Evolutionary conservation across 1,139 yeast species (phyloP), one percentile per base, ranked within the genome.

Genomic region (Martiniozyma asiatica): DNA sequence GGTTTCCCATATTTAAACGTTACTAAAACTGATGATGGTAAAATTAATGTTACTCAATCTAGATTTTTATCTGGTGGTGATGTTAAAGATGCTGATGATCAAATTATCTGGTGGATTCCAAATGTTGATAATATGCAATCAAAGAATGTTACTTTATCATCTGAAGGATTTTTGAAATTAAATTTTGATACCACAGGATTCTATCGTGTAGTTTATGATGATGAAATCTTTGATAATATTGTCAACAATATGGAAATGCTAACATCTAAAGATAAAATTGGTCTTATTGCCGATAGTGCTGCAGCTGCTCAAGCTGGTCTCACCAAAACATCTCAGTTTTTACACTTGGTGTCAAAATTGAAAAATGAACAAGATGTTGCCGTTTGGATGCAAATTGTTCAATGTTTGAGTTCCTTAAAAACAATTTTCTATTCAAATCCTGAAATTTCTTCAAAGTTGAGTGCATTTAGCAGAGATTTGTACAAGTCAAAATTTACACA

Each of bases 91-190:
- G 65, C 57, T 17, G 53, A 50, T 15, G 47, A 50, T 29, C 33
- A 40, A 22, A 41, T 40, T 25, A 21, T 34, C 15, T 80, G 92
- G 92, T 78, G 85, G 82, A 58, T 78, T 33, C 92, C 92, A 4
- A 51, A 70, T 25, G 48, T 59, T 20, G 63, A 58, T 22, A 36
- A 45, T 22, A 33, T 41, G 41, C 33, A 24, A 3, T 29, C 40
- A 6, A 47, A 41, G 22, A 37, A 36, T 8, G 38, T 27, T 2
- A 23, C 14, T 4, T 22, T 47, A 16, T 25, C 41, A n/a, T 15
- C 32, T 6, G 35, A 40, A 10, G 30, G 35, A 7, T 70, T 66
- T 41, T 65, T 69, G 53, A 76, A 76, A 50, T 51, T 79, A 39
- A 79, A 79, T 58, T 67, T 65, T 37, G 65, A 74, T 43, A 66